These are phyloP conservation scores for Aspergillus ostianus DNA, from an alignment of 495 filamentous ascomycete genomes.

Conservation along the genomic window DNA sequence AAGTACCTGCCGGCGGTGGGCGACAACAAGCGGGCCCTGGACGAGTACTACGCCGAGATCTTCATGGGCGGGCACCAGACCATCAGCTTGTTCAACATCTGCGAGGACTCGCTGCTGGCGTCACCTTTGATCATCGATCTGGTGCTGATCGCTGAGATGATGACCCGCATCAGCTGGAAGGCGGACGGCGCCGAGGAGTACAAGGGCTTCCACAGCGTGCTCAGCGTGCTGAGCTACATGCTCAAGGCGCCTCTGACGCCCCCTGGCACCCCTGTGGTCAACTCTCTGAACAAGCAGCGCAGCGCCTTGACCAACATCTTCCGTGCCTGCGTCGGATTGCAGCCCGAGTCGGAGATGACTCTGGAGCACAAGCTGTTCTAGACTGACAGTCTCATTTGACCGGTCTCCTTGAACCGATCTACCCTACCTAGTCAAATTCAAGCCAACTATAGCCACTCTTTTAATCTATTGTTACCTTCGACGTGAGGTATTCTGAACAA, in stretches of 20 bases:
- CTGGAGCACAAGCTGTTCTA: conserved; percentile 98
- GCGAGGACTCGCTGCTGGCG: conserved; percentile 97
- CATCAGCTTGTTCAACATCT: conserved; percentile 97
- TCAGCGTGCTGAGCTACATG: conserved; percentile 99
- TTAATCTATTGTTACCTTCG: conserved; percentile 13
- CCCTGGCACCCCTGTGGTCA: conserved; percentile 93
- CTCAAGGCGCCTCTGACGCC: conserved; percentile 97
- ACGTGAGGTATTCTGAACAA: neutral
- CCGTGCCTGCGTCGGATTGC: conserved; percentile 94
- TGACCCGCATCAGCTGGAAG: conserved; percentile 96
- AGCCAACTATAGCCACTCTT: conserved; percentile 39
- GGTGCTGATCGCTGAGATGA: conserved; percentile 88
- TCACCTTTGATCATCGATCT: conserved; percentile 97
- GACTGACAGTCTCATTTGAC: neutral
- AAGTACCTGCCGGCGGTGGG: conserved; percentile 99
- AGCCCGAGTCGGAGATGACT: conserved; percentile 99
- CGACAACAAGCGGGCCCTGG: conserved; percentile 97
- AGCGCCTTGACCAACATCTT: conserved; percentile 96
- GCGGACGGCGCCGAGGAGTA: conserved; percentile 65
- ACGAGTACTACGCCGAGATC: conserved; percentile 99
- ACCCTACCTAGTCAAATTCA: neutral
- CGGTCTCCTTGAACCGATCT: neutral
- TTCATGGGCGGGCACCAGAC: conserved; percentile 99
- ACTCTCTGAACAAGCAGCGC: conserved; percentile 95
- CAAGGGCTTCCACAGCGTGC: conserved; percentile 94